Percentiles rank a stretch among this genome's conserved stretches.
Conservation (phyloP, 2,329 filamentous ascomycete species). For the Fusarium virguliforme region DNA sequence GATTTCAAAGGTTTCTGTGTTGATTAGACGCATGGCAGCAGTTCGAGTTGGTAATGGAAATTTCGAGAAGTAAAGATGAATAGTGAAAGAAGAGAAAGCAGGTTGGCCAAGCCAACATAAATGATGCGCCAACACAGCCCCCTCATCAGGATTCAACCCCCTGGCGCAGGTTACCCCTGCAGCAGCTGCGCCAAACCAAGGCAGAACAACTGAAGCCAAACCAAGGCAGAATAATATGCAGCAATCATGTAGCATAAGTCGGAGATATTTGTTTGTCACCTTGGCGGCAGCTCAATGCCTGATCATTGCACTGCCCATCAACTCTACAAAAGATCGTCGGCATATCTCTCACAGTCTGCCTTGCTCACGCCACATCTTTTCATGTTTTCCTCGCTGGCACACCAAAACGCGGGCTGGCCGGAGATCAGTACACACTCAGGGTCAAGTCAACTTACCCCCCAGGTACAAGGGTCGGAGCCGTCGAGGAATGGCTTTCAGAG, state of each 20-base stretch:
- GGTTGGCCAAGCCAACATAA: no score
- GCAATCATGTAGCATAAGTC: no score
- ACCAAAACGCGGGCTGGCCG: background rate
- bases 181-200: no score
- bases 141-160: no score
- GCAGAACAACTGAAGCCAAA: no score
- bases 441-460: background rate
- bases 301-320: background rate
- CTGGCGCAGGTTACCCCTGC: no score
- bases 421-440: background rate
- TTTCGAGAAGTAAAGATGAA: no score
- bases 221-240: no score
- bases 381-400: background rate
- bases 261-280: no score
- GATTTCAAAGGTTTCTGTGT: slow-evolving; percentile 13
- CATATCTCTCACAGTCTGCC: background rate
- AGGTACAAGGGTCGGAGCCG: background rate
- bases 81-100: no score
- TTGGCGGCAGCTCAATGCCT: background rate
- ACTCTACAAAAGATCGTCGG: background rate
- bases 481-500: background rate
- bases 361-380: background rate
- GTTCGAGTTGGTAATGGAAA: background rate
- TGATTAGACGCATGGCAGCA: slow-evolving; percentile 46
- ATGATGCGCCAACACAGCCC: no score